phyloP scores from a whole-genome alignment of 768 basidiomycete species.

The Antrodiella citrinella region DNA sequence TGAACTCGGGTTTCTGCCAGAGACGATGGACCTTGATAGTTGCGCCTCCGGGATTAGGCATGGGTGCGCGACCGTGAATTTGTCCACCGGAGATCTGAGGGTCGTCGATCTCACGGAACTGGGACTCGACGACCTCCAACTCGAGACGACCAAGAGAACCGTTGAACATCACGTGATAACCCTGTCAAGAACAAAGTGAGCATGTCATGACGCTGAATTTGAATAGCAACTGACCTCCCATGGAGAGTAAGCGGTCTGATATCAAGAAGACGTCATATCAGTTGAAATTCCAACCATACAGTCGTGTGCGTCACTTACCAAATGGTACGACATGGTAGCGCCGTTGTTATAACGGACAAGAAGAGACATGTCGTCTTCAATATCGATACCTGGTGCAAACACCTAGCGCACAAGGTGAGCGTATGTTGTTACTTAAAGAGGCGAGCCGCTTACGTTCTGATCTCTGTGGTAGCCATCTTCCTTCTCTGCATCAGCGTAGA shows the following conservation, averaged over 20 bases:
- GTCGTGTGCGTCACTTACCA: slow-evolving; percentile 23
- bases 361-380: slow-evolving; percentile 46
- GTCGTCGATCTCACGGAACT: slow-evolving; percentile 25
- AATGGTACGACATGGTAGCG: slow-evolving; percentile 44
- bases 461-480: slow-evolving; percentile 44
- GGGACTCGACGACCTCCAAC: slow-evolving; percentile 41
- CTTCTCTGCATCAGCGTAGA: slow-evolving; percentile 39
- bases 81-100: slow-evolving; percentile 24
- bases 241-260: slow-evolving; percentile 35
- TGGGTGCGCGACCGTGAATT: slow-evolving; percentile 28
- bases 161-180: slow-evolving; percentile 46
- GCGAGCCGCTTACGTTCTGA: slow-evolving; percentile 31
- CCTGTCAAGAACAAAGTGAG: slow-evolving; percentile 14
- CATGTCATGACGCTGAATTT: background rate
- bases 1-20: slow-evolving; percentile 33
- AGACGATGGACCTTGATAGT: slow-evolving; percentile 36
- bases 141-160: slow-evolving; percentile 43
- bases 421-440: no score
- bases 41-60: slow-evolving; percentile 35
- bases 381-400: slow-evolving; percentile 33
- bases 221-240: slow-evolving; percentile 23
- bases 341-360: slow-evolving; percentile 39
- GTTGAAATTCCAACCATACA: background rate
- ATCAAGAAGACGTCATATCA: background rate
- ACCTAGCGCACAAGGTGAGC: no score